Evolutionary conservation across 495 filamentous ascomycete species (phyloP), one percentile per base, ranked within the genome.

Genomic region (Penicillium macrosclerotiorum): DNA sequence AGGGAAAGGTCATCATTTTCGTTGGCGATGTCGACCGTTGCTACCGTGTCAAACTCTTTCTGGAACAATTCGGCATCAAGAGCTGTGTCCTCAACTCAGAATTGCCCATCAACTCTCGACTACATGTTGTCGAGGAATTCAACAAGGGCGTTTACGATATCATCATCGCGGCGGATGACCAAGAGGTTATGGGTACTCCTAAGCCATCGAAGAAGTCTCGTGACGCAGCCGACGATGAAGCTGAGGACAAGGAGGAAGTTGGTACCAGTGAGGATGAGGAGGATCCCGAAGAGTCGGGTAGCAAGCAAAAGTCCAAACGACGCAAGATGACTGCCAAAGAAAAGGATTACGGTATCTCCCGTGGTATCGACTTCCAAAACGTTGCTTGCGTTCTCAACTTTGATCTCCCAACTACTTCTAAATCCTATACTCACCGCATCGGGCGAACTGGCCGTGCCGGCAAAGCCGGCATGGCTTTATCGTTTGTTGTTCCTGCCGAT

Each of bases 131-230:
- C 8, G 85, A 99, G 56, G 89, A 97, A 63, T 99, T 97, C 71
- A 99, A 97, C 71, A 87, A 88, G 72, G 86, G 85, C 30, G 79
- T 93, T 17, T 99, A 97, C 70, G 92, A 97, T 51, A 95, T 97
- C 49, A 90, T 99, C 46, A 91, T 99, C 55, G 93, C 93, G 4
- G 88, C 88, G 0, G 93, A 98, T 60, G 93, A 98, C 63, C 84
- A 88, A 59, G 91, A 95, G 62, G 75, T 94, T 4, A 58, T 96
- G 42, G 87, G 88, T 3, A 47, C 37, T 4, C 79, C 58, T 59
- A 76, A 53, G 63, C 77, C 60, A 39, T 60, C 50, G 12, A 62
- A 63, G 49, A 71, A 67, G 39, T 42, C 52, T 8, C 51, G 54
- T 24, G 61, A 60, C n/a, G n/a, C n/a, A 6, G 47, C 47, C n/a